Base-by-base conservation (phyloP, 139 green algal species). In the Volvox africanus region DNA sequence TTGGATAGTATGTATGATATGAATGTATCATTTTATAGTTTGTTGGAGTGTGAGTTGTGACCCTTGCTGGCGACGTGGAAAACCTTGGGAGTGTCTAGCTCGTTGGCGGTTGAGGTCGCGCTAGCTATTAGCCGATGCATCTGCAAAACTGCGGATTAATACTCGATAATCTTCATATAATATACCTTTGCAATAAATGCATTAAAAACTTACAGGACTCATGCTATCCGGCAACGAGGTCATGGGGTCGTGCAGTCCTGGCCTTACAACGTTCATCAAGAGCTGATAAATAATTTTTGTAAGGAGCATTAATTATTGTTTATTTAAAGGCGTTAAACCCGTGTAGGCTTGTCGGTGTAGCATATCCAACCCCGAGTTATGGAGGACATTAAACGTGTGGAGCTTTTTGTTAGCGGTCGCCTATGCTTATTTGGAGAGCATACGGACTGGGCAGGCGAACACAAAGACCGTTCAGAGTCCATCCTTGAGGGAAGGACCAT, bases 391-490 rank as follows among this genome's bases (percentile, higher is more conserved):
- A 35, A 82, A 18, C 26, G 18, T 82, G 78, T 84, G 21, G 93
- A 96, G 35, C 67, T 98, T 24, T 97, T 97, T 84, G 96, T 98
- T 1, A 89, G 89, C 61, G 96, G 96, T 0, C 71, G 96, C 0
- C 78, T 98, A 1, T 97, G 95, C 89, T 77, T 98, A 13, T 94
- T 98, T 81, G 96, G 96, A n/a, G 96, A 98, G 88, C 96, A 98
- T 61, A 90, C 83, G 16, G 88, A 91, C 61, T 92, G 89, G 82
- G 65, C 88, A 2, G 79, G 85, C 16, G 76, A 92, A 37, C 88
- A 93, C 75, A 89, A 80, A 62, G 69, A 30, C 17, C 36, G 82
- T 26, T 80, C 94, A 28, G 62, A 80, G 0, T 73, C 82, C 0
- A 91, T 97, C 1, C 9, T 88, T 13, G 87, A 87, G 1, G 96